Evolutionary conservation across 2,329 filamentous ascomycete species (phyloP), one percentile per base, ranked within the genome.

Genomic region (Aspergillus japonicus): DNA sequence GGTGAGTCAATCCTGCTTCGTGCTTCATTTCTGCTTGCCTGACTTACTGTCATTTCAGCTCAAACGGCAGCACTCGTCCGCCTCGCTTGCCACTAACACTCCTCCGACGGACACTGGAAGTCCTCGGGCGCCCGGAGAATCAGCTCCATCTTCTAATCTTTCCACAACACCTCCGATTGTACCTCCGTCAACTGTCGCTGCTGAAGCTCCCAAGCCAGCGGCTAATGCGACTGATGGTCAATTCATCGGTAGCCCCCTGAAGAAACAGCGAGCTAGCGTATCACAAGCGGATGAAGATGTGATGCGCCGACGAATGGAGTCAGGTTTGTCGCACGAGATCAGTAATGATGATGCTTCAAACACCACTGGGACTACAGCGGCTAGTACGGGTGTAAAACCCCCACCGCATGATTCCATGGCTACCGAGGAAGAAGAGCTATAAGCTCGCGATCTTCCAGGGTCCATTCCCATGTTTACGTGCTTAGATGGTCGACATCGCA

Each of bases 51-150:
- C 55, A 39, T 26, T 50, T 62, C 64, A 88, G 86, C 80, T 89
- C 58, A 89, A 89, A 79, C 83, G 86, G 55, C 85, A 87, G 68
- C 86, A 87, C 69, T 88, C 86, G 11, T 81, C 83, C 19, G 86
- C 88, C 60, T 83, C 83, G 2, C 62, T 77, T 31, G 72, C 81
- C 16, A 73, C 72, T 55, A 78, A 63, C 24, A 69, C 59, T 5
- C 67, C 62, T 23, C 71, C 69, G 42, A 60, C 62, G 19, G 68
- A 75, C 24, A 69, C 75, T 39, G 72, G 74, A 21, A 77, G 71
- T 54, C 76, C 77, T 10, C 69, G 72, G 5, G 73, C 69, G 31
- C 69, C 76, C n/a, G 72, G 70, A 33, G 73, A 71, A 4, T 76
- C 77, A 4, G 75, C 71, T 48, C 70, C 66, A 29, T 67, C 67